Conservation (phyloP, 495 filamentous ascomycete species). For the Cryomyces minteri region DNA sequence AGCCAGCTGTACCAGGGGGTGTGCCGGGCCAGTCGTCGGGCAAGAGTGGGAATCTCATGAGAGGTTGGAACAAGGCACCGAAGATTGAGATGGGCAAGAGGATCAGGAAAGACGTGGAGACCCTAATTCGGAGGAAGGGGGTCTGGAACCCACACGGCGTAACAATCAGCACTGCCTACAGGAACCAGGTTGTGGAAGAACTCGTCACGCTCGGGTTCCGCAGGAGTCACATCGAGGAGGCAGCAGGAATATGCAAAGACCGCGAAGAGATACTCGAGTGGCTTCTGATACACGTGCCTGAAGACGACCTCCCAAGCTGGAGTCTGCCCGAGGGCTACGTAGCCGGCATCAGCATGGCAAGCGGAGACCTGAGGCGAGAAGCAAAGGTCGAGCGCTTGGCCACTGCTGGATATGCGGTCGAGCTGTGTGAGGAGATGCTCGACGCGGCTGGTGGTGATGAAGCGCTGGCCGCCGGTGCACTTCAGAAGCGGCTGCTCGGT, state of each 20-base stretch:
- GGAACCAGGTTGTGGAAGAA: slow-evolving; percentile 47
- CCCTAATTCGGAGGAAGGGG: slow-evolving; percentile 51
- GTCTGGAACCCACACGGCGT: slow-evolving; percentile 74
- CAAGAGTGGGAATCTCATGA: slow-evolving; percentile 21
- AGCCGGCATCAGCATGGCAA: slow-evolving; percentile 69
- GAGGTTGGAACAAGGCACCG: slow-evolving; percentile 68
- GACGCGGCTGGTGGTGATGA: slow-evolving; percentile 54
- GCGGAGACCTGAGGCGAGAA: slow-evolving; percentile 60
- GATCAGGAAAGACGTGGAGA: slow-evolving; percentile 59
- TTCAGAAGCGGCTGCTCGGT: slow-evolving; percentile 49
- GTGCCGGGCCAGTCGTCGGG: neutral
- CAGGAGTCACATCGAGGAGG: slow-evolving; percentile 75
- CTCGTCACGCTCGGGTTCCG: slow-evolving; percentile 64
- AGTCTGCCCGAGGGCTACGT: slow-evolving; percentile 78
- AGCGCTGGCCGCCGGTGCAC: slow-evolving; percentile 51
- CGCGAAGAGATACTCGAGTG: slow-evolving; percentile 84
- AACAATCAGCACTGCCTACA: slow-evolving; percentile 36
- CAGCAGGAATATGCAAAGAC: slow-evolving; percentile 70
- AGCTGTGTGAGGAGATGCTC: slow-evolving; percentile 60
- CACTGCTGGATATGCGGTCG: slow-evolving; percentile 62
- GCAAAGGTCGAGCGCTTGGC: slow-evolving; percentile 65
- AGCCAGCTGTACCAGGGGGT: neutral
- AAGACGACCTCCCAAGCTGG: slow-evolving; percentile 85
- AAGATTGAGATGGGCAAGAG: slow-evolving; percentile 82
- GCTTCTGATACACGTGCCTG: slow-evolving; percentile 89